phyloP scores from a whole-genome alignment of 2,329 filamentous ascomycete species.

The Curvularia sp. region DNA sequence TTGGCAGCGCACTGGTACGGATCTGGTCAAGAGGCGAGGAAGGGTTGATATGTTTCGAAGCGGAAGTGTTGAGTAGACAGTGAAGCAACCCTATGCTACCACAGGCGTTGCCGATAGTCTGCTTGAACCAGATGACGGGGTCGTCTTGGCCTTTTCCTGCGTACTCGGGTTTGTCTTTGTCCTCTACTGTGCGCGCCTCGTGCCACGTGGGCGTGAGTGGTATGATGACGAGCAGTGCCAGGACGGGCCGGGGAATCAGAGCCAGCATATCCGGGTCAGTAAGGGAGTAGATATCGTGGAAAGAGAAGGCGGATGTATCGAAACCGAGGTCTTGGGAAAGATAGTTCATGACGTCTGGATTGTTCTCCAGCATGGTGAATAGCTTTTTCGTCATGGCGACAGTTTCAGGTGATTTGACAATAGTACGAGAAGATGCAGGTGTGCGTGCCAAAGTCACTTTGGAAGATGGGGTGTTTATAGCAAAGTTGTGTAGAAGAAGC shows the following conservation, averaged over 20 bases:
- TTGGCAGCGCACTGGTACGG: conserved; percentile 53
- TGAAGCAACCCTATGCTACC: conserved; percentile 66
- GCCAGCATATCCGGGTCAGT: conserved; percentile 59
- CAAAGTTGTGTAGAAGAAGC: not conserved
- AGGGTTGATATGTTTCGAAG: conserved; percentile 52
- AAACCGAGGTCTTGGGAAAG: conserved; percentile 61
- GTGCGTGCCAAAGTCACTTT: not conserved
- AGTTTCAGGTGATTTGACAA: not conserved
- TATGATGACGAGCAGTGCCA: conserved; percentile 63
- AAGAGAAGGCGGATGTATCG: conserved; percentile 53
- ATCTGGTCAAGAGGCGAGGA: conserved; percentile 57
- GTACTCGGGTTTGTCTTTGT: conserved; percentile 54
- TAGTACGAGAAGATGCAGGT: not conserved
- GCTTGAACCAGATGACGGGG: conserved; percentile 65
- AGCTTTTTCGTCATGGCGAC: conserved; percentile 37
- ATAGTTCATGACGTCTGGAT: conserved; percentile 61
- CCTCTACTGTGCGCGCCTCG: conserved; percentile 53
- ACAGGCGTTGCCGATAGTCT: conserved; percentile 66
- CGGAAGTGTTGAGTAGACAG: conserved; percentile 60
- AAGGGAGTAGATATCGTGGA: conserved; percentile 63
- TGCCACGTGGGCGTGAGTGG: conserved; percentile 53
- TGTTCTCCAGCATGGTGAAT: conserved; percentile 57
- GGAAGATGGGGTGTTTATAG: not conserved
- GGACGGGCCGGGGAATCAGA: conserved; percentile 61
- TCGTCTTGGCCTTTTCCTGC: conserved; percentile 57